These are phyloP conservation scores for Thelephora terrestris DNA, from an alignment of 1,284 basidiomycete species.

Conservation along the genomic window DNA sequence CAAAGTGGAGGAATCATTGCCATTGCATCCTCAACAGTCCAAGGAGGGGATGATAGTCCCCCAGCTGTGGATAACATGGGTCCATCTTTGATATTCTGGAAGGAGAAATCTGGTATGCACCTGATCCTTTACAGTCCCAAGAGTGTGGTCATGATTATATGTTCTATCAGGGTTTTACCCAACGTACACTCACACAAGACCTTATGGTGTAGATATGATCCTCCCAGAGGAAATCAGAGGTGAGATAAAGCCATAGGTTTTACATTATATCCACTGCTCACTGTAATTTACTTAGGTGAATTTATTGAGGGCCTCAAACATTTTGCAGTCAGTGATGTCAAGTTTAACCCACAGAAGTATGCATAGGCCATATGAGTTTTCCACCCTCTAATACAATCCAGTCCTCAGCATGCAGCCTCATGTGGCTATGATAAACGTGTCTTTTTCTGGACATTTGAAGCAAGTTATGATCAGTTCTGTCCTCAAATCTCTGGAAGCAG, in stretches of 20 bases:
- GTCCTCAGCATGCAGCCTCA: neutral
- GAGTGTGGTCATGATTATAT: too few species aligned
- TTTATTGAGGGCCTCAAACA: neutral
- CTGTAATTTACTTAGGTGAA: neutral
- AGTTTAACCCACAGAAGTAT: neutral
- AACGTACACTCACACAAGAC: too few species aligned
- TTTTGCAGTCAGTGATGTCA: slow-evolving; percentile 1
- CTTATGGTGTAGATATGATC: too few species aligned
- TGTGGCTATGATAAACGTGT: neutral
- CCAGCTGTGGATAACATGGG: neutral
- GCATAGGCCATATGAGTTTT: neutral
- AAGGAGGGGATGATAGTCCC: neutral
- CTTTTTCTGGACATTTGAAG: neutral
- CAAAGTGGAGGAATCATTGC: neutral
- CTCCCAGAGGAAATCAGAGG: too few species aligned
- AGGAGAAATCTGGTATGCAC: neutral
- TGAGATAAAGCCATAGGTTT: too few species aligned
- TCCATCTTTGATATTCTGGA: neutral
- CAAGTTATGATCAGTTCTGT: too few species aligned
- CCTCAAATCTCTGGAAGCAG: too few species aligned
- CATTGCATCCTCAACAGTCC: neutral
- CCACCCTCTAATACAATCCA: neutral
- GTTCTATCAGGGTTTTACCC: too few species aligned
- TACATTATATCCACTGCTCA: neutral
- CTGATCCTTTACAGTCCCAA: neutral